A percentile compares a stretch with the other conserved stretches of the same genome.
Evolutionary conservation across 2,329 filamentous ascomycete species (phyloP).

Genomic region (Scytalidium lignicola): DNA sequence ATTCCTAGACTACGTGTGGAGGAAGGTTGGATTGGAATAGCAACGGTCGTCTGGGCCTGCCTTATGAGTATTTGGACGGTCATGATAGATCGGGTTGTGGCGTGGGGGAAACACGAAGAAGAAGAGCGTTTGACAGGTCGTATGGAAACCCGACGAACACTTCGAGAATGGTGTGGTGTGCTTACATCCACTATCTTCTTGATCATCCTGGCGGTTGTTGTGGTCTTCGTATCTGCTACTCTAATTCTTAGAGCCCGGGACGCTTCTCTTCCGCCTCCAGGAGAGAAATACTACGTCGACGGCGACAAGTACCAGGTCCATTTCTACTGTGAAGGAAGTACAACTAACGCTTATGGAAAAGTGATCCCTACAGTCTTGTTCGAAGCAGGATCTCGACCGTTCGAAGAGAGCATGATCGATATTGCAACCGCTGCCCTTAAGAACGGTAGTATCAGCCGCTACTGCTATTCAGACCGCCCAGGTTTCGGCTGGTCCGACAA

Average conservation of each 20-base stretch:
- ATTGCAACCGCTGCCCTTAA: constrained; percentile 71
- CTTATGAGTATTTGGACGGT: constrained; percentile 76
- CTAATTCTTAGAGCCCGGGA: constrained; percentile 78
- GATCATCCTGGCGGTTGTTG: constrained; percentile 60
- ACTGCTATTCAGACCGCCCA: constrained; percentile 94
- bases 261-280: constrained; percentile 65
- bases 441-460: constrained; percentile 79
- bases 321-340: constrained; percentile 76
- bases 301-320: constrained; percentile 82
- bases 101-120: constrained; percentile 89
- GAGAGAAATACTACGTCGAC: constrained; percentile 75
- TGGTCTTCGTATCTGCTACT: constrained; percentile 72
- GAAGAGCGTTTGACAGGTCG: constrained; percentile 89
- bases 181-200: constrained; percentile 69
- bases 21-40: constrained; percentile 88
- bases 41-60: constrained; percentile 77
- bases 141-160: constrained; percentile 74
- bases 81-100: constrained; percentile 70
- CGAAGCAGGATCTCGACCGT: constrained; percentile 75
- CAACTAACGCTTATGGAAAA: constrained; percentile 47
- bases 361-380: constrained; percentile 75
- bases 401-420: constrained; percentile 73
- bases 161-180: constrained; percentile 81
- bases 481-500: constrained; percentile 87
- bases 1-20: constrained; percentile 72